These are phyloP conservation scores for Ganoderma lingzhi DNA, from an alignment of 1,284 basidiomycete genomes.

Conservation along the genomic window DNA sequence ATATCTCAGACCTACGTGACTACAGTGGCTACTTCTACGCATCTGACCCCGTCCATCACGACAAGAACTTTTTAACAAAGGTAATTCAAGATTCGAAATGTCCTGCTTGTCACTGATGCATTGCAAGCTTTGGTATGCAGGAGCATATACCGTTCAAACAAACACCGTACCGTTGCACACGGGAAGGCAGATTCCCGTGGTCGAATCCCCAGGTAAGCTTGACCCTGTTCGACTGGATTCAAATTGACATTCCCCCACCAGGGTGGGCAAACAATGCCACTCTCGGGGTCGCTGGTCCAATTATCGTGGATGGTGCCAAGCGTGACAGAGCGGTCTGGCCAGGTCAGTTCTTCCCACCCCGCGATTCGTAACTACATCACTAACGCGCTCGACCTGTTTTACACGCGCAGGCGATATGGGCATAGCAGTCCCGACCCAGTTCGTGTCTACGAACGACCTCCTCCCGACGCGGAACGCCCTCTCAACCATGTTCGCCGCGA, in stretches of 20 bases:
- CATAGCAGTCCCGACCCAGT: slow-evolving; percentile 66
- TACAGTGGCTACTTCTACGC: slow-evolving; percentile 67
- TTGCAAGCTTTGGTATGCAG: slow-evolving; percentile 62
- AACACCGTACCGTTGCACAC: slow-evolving; percentile 62
- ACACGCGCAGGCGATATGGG: slow-evolving; percentile 68
- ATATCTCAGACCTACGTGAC: slow-evolving; percentile 56
- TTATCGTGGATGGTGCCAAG: slow-evolving; percentile 71
- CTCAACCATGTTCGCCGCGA: slow-evolving; percentile 63
- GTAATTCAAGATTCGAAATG: slow-evolving; percentile 32
- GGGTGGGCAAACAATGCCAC: slow-evolving; percentile 68
- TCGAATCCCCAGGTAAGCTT: slow-evolving; percentile 44
- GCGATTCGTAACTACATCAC: not conserved
- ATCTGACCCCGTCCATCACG: slow-evolving; percentile 53
- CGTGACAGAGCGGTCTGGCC: slow-evolving; percentile 47
- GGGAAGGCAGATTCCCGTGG: slow-evolving; percentile 59
- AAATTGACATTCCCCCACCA: slow-evolving; percentile 22
- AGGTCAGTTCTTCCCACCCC: slow-evolving; percentile 42
- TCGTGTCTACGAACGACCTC: slow-evolving; percentile 67
- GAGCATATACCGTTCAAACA: slow-evolving; percentile 69
- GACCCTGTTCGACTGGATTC: not conserved
- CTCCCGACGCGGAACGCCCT: slow-evolving; percentile 63
- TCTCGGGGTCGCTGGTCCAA: slow-evolving; percentile 63
- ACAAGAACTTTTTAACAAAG: slow-evolving; percentile 60
- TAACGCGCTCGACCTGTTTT: not conserved
- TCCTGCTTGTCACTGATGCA: not conserved